A percentile compares a stretch with the other conserved stretches of the same genome.
phyloP scores from a whole-genome alignment of 2,329 filamentous ascomycete species.

The Colletotrichum sp. region DNA sequence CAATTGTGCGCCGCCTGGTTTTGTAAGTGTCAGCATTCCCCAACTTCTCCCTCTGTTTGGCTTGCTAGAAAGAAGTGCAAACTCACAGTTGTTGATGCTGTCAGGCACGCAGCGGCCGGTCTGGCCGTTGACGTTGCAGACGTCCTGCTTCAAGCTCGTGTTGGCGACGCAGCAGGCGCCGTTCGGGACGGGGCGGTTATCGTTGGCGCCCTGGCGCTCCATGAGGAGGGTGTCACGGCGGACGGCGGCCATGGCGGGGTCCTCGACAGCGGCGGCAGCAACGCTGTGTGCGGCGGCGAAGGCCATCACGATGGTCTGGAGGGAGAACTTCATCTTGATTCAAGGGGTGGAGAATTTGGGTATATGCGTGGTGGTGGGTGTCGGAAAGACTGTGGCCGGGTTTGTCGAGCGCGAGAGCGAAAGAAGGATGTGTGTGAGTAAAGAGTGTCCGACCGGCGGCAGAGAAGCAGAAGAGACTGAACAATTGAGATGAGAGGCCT shows the following conservation, averaged over 20 bases:
- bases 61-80: background rate
- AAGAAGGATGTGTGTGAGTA: background rate
- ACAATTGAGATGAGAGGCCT: background rate
- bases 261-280: constrained; percentile 22
- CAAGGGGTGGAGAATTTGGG: background rate
- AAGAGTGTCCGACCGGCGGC: constrained; percentile 18
- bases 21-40: background rate
- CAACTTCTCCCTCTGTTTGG: background rate
- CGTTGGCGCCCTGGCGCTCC: constrained; percentile 37
- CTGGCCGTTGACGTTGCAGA: constrained; percentile 36
- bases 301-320: constrained; percentile 27
- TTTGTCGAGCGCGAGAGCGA: background rate
- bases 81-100: constrained; percentile 38
- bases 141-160: constrained; percentile 39
- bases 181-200: constrained; percentile 34
- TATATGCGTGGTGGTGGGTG: background rate
- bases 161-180: constrained; percentile 39
- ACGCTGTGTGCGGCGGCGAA: constrained; percentile 26
- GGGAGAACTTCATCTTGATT: constrained; percentile 32
- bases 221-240: constrained; percentile 26
- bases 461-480: constrained; percentile 17
- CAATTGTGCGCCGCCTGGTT: constrained; percentile 25
- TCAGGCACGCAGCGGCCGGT: constrained; percentile 37
- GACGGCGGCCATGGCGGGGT: constrained; percentile 21
- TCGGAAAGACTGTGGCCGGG: background rate